Conservation (phyloP, 164 flowering plant genomes). For the Umbilicus rupestris region DNA sequence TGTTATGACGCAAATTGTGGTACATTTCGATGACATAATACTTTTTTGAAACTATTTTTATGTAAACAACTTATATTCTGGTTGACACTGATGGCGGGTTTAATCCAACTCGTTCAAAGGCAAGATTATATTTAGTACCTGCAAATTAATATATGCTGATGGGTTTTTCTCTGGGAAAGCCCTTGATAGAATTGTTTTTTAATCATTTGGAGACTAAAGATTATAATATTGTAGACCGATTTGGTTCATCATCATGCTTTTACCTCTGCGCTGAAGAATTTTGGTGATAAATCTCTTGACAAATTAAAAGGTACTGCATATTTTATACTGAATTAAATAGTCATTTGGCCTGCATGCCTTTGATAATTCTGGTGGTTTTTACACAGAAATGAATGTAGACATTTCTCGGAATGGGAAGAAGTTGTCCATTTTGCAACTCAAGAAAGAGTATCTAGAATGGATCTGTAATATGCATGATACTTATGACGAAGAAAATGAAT, state of each 20-base stretch:
- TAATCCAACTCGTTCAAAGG: slow-evolving; percentile 72
- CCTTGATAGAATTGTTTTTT: neutral
- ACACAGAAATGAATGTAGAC: slow-evolving; percentile 26
- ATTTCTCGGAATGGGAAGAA: slow-evolving; percentile 25
- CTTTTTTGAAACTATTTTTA: neutral
- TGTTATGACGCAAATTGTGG: neutral
- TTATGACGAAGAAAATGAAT: slow-evolving; percentile 43
- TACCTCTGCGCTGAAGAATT: slow-evolving; percentile 47
- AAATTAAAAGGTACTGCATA: slow-evolving; percentile 29
- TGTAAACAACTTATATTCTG: slow-evolving; percentile 9
- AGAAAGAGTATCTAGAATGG: slow-evolving; percentile 51
- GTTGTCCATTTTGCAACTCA: slow-evolving; percentile 26
- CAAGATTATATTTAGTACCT: slow-evolving; percentile 11
- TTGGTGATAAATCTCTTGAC: slow-evolving; percentile 34
- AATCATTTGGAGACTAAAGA: neutral
- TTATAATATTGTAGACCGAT: slow-evolving; percentile 45
- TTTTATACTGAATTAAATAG: neutral
- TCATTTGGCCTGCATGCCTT: neutral
- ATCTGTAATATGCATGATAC: slow-evolving; percentile 42
- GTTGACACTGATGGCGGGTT: slow-evolving; percentile 81
- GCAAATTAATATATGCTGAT: neutral
- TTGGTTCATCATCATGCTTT: slow-evolving; percentile 53
- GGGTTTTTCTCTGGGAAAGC: neutral
- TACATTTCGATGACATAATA: too few relatives aligned
- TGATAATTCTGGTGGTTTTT: neutral